Evolutionary conservation across 192 early-diverging fungal species (phyloP).

Genomic region (Entophlyctis helioformis): DNA sequence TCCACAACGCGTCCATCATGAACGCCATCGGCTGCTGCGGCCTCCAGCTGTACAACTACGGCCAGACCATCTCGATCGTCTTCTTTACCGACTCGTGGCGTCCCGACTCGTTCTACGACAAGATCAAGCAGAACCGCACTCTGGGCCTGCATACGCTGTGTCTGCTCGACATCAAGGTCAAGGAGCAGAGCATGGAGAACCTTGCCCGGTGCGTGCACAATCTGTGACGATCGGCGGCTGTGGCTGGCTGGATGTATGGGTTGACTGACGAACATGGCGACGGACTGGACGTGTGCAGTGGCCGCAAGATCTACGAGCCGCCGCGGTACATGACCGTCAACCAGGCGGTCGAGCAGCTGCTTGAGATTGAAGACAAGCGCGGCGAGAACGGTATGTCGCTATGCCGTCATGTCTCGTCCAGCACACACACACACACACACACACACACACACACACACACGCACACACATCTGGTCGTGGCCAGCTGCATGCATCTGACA

Average conservation of each 20-base stretch:
- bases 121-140: slow-evolving; percentile 73
- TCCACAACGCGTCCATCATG: slow-evolving; percentile 99
- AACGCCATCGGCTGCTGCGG: slow-evolving; percentile 94
- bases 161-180: slow-evolving; percentile 94
- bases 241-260: no score
- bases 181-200: slow-evolving; percentile 93
- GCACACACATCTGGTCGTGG: no score
- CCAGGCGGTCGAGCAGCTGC: slow-evolving; percentile 79
- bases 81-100: slow-evolving; percentile 96
- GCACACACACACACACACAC: no score
- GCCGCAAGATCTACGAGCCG: slow-evolving; percentile 89
- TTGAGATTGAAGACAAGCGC: slow-evolving; percentile 82
- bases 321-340: slow-evolving; percentile 97
- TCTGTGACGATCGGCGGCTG: no score
- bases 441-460: background rate
- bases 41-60: slow-evolving; percentile 95
- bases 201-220: slow-evolving; percentile 71
- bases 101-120: slow-evolving; percentile 93
- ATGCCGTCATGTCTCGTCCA: no score
- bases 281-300: slow-evolving; percentile 23
- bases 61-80: slow-evolving; percentile 95
- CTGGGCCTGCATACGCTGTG: slow-evolving; percentile 90
- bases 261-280: background rate
- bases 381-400: slow-evolving; percentile 33
- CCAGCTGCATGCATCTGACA: no score